Percentiles rank a stretch among this genome's conserved stretches.
Evolutionary conservation across 768 basidiomycete genomes (phyloP).

Genomic region (Phylloporus arenicola): DNA sequence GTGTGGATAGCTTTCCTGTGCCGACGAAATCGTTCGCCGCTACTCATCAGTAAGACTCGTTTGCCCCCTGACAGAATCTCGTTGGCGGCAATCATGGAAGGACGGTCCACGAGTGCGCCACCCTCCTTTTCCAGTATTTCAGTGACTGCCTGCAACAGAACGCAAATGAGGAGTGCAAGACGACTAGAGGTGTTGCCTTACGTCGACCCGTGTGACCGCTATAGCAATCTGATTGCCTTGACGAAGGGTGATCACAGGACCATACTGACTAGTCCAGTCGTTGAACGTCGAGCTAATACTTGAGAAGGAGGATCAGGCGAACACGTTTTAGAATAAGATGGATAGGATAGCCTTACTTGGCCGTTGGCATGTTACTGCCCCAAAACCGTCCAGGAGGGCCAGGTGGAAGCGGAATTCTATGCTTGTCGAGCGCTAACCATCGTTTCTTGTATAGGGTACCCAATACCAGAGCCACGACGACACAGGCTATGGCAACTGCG

Average conservation of each 20-base stretch:
- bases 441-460: background rate
- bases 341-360: background rate
- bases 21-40: conserved; percentile 51
- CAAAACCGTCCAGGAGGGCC: background rate
- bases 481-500: background rate
- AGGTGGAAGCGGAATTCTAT: background rate
- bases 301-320: background rate
- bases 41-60: conserved; percentile 43
- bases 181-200: background rate
- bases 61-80: conserved; percentile 53
- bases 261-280: conserved; percentile 51
- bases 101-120: conserved; percentile 45
- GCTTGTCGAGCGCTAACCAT: background rate
- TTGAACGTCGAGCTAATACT: conserved; percentile 35
- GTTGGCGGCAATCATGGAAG: conserved; percentile 46
- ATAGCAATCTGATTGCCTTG: conserved; percentile 36
- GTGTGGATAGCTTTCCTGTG: conserved; percentile 51
- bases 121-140: conserved; percentile 63
- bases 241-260: conserved; percentile 51
- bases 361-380: background rate
- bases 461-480: background rate
- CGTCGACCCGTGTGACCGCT: conserved; percentile 17
- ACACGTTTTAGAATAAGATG: too few species aligned
- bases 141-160: conserved; percentile 38
- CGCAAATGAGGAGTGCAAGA: background rate